These are phyloP conservation scores for Mortierella sp. DNA, from an alignment of 371 early-diverging fungal species.

Conservation along the genomic window DNA sequence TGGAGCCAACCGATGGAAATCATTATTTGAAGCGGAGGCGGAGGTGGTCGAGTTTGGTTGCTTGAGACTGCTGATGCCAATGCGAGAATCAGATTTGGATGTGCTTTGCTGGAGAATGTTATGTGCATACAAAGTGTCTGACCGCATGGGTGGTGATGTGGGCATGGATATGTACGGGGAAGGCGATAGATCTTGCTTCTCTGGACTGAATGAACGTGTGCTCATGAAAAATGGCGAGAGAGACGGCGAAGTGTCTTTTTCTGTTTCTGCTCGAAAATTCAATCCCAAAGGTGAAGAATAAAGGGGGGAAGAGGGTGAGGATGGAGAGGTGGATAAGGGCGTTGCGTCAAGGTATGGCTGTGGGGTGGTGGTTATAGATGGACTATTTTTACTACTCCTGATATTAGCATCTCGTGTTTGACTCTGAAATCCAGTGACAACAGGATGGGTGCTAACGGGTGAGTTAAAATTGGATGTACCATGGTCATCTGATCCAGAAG, in stretches of 20 bases:
- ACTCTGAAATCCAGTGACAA: conserved; percentile 42
- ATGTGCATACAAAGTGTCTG: conserved; percentile 28
- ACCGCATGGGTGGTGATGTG: conserved; percentile 26
- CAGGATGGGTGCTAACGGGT: conserved; percentile 9
- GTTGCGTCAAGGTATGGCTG: conserved; percentile 18
- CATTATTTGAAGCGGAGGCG: conserved; percentile 6
- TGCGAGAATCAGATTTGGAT: not conserved
- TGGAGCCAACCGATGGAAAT: conserved; percentile 41
- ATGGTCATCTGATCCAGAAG: not conserved
- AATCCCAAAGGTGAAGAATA: conserved; percentile 7
- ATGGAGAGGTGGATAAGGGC: conserved; percentile 22
- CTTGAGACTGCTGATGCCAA: not conserved
- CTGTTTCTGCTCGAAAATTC: conserved; percentile 17
- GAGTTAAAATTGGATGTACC: conserved; percentile 3
- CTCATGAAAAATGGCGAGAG: conserved; percentile 39
- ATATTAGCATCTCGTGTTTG: conserved; percentile 23
- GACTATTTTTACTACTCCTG: conserved; percentile 38
- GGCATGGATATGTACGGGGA: conserved; percentile 8
- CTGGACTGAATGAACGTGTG: conserved; percentile 46
- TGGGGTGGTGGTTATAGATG: conserved; percentile 14
- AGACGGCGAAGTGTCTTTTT: conserved; percentile 38
- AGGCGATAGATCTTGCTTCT: conserved; percentile 10
- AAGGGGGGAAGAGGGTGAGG: conserved; percentile 24
- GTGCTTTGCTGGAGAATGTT: conserved; percentile 23
- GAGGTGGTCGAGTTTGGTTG: not conserved